Evolutionary conservation across 306 rosid species (phyloP), one percentile per base, ranked within the genome.

Genomic region (Castanea crenata): DNA sequence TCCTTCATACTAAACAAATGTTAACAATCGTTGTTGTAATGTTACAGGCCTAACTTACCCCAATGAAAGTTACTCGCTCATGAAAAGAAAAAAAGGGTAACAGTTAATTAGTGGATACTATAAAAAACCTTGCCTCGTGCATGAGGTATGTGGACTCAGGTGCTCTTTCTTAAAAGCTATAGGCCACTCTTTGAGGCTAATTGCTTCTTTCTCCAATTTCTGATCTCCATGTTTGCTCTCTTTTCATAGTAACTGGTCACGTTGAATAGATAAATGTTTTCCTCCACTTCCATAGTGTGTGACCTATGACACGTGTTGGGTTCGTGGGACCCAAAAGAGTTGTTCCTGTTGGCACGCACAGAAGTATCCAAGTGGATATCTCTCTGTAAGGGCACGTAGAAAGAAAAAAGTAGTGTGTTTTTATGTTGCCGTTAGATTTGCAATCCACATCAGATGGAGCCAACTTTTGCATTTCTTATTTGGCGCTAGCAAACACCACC

Each of bases 291-390:
- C 63, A 52, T 77, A 84, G 71, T 51, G 16, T 34, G 55, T 84
- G 85, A 80, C 77, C 58, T 59, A 34, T 61, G 77, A 64, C 71
- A 75, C 82, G 74, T 77, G 85, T 68, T 76, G 74, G 59, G 11
- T 38, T 46, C 64, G 58, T n/a, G 69, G 29, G 41, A 46, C 23
- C 55, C 27, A 14, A 18, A 34, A 34, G 72, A 67, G 72, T 34
- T 14, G 25, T 34, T n/a, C 52, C 52, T 4, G 72, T 35, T 67
- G 72, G 51, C 72, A 35, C 10, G 72, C 72, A 1, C 51, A 38
- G 34, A 41, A 59, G 65, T 21, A 5, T 19, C 32, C 71, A 73
- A 76, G 76, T 84, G 84, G 84, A 58, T 70, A 13, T 51, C 31
- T 27, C 11, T 7, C 25, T 44, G 54, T n/a, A 19, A 27, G 20